Percentiles rank a stretch among this genome's conserved stretches.
phyloP scores from a whole-genome alignment of 345 rosid species.

The Lepidium aucheri region DNA sequence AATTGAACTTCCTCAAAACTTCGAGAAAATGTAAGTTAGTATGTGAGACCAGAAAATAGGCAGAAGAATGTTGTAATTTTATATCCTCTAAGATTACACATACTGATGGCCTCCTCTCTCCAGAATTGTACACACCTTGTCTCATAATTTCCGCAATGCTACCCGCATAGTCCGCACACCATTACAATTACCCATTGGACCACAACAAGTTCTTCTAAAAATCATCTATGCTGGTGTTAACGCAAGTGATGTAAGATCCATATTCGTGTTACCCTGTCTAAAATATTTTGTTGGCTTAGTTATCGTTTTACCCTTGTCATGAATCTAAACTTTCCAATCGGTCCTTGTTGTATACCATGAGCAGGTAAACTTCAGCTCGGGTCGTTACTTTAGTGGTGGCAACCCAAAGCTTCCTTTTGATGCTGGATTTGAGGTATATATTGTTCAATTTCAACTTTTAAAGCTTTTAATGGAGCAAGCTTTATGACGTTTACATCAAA shows the following conservation, averaged over 20 bases:
- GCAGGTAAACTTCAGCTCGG: slow-evolving; percentile 97
- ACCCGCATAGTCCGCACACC: slow-evolving; percentile 46
- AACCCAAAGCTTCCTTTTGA: slow-evolving; percentile 75
- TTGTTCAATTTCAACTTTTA: background rate
- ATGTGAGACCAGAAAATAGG: background rate
- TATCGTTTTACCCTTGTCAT: background rate
- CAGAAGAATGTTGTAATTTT: background rate
- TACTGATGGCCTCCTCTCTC: slow-evolving; percentile 17
- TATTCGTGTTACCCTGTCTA: background rate
- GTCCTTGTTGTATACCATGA: slow-evolving; percentile 13
- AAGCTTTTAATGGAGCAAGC: background rate
- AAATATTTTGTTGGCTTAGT: background rate
- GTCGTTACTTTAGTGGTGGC: slow-evolving; percentile 66
- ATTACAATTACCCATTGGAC: slow-evolving; percentile 55
- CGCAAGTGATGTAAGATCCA: slow-evolving; percentile 94
- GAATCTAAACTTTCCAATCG: background rate
- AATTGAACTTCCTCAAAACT: slow-evolving; percentile 63
- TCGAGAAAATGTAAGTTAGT: slow-evolving; percentile 71
- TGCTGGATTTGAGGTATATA: slow-evolving; percentile 87
- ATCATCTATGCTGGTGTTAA: slow-evolving; percentile 92
- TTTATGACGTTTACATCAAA: background rate
- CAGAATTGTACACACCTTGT: slow-evolving; percentile 87
- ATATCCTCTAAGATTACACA: background rate
- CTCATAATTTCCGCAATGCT: slow-evolving; percentile 82
- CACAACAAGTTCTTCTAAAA: slow-evolving; percentile 72